These are phyloP conservation scores for Cyberlindnera samutprakarnensis DNA, from an alignment of 805 yeast genomes.

Conservation along the genomic window DNA sequence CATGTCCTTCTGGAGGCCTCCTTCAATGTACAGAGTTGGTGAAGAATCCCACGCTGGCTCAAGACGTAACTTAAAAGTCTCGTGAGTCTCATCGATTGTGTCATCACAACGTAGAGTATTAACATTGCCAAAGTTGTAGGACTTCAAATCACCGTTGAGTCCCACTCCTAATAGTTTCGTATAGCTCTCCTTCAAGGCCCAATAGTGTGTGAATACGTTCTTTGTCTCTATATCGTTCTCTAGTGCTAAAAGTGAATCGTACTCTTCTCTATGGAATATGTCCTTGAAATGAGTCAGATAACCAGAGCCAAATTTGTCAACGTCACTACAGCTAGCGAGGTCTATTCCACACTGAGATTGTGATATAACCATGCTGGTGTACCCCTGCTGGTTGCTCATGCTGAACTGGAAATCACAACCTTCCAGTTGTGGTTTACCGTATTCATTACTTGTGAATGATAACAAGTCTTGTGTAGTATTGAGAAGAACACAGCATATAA, in stretches of 20 bases:
- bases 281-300: conserved; percentile 32
- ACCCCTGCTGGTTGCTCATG: conserved; percentile 49
- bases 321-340: conserved; percentile 31
- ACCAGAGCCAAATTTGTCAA: conserved; percentile 17
- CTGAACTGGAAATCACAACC: conserved; percentile 36
- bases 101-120: not conserved
- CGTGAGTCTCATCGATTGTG: not conserved
- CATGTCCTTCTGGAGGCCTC: conserved; percentile 4
- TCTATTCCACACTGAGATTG: conserved; percentile 37
- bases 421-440: conserved; percentile 51
- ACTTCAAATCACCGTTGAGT: conserved; percentile 27
- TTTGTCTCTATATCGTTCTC: conserved; percentile 8
- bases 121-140: conserved; percentile 23
- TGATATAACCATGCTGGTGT: conserved; percentile 38
- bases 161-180: conserved; percentile 65
- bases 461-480: conserved; percentile 14
- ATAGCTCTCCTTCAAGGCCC: conserved; percentile 80
- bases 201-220: conserved; percentile 44
- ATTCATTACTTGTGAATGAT: conserved; percentile 26
- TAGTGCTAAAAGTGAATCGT: conserved; percentile 21
- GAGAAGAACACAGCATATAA: conserved; percentile 31
- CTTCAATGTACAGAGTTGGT: conserved; percentile 2
- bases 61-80: not conserved
- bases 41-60: conserved; percentile 3
- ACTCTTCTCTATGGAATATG: conserved; percentile 35